Evolutionary conservation across 2,329 filamentous ascomycete genomes (phyloP), one percentile per base, ranked within the genome.

Genomic region (Colletotrichum viniferum): DNA sequence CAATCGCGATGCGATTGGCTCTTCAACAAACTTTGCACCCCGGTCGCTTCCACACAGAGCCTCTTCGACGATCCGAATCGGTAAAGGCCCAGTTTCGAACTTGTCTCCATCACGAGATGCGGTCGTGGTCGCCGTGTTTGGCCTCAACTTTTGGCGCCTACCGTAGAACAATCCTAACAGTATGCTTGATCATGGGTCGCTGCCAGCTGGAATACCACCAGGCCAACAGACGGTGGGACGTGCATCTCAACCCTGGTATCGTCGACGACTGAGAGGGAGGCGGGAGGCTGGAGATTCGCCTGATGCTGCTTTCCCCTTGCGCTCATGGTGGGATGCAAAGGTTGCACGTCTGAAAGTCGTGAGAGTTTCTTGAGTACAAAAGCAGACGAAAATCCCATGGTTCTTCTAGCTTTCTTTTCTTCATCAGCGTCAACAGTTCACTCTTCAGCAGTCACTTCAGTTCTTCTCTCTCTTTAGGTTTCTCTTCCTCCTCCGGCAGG

Each of bases 391-490:
- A n/a, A 30, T 63, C 72, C 73, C 72, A 28, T 24, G 4, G 9
- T 43, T 67, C 68, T 28, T 38, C 69, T 32, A 18, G 14, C 12
- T 30, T n/a, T 14, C 2, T 3, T 13, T 9, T 69, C 43, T 30
- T 60, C 73, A 76, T 73, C 73, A 76, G 69, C 73, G 69, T 55
- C 69, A 64, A 60, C 58, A 75, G 56, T 38, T 38, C 32, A 63
- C 36, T 66, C 69, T 68, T 60, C 73, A 76, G 36, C 73, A 73
- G 73, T 76, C 69, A 64, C 63, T 76, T 69, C 73, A 73, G 69
- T 62, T 71, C 70, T 60, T 24, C 38, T 73, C 56, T 73, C 48
- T 73, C 64, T 64, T 73, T 69, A 32, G 38, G 56, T 67, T 63
- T 58, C 21, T 34, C 13, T 68, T n/a, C 70, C 70, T 72, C 73